Percentiles rank a stretch among this genome's conserved stretches.
Conservation (phyloP, 768 basidiomycete species). For the Kwoniella pini region DNA sequence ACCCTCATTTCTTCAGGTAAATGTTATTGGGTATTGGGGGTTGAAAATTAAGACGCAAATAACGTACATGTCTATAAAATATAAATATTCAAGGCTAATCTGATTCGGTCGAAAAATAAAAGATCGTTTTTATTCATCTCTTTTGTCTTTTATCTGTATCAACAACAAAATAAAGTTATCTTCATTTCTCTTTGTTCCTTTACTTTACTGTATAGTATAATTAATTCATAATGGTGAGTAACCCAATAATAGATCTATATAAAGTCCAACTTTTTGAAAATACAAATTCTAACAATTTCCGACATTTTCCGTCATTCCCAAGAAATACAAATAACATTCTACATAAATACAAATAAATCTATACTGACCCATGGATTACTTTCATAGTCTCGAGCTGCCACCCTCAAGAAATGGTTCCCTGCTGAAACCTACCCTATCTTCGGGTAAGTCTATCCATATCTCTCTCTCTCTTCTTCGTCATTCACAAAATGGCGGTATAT, state of each 20-base stretch:
- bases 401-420: conserved; percentile 65
- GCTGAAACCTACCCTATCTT: conserved; percentile 62
- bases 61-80: neutral
- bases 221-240: conserved; percentile 18
- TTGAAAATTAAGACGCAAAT: neutral
- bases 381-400: conserved; percentile 15
- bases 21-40: neutral
- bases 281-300: conserved; percentile 7
- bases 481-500: too few species aligned
- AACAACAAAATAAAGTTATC: neutral
- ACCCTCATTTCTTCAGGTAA: neutral
- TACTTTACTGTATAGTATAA: neutral
- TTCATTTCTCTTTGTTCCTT: neutral
- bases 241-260: neutral
- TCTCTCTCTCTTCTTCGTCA: conserved; percentile 3
- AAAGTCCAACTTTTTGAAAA: neutral
- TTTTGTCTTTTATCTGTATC: conserved; percentile 9
- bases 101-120: conserved; percentile 1
- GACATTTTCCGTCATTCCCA: conserved; percentile 5
- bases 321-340: conserved; percentile 3
- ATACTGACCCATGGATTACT: neutral
- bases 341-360: conserved; percentile 3
- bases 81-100: neutral
- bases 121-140: neutral
- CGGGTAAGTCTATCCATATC: conserved; percentile 1